A percentile compares a stretch with the other conserved stretches of the same genome.
Conservation (phyloP, 108 stramenopile species). For the Cylindrotheca closterium region DNA sequence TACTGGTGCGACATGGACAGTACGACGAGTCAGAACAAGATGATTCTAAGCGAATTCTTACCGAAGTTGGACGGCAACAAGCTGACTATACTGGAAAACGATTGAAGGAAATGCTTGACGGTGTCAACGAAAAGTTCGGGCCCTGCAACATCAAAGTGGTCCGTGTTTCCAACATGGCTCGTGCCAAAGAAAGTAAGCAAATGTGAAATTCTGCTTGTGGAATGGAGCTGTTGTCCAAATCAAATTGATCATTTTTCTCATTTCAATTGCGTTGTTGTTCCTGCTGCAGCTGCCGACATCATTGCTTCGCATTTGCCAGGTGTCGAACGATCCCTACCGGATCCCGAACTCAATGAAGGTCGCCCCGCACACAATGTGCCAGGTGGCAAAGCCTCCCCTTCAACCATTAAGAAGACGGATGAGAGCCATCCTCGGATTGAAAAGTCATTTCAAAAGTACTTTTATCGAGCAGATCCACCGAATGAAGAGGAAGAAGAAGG, state of each 20-base stretch:
- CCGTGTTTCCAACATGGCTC: constrained; percentile 75
- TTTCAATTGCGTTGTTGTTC: no score
- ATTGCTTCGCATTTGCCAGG: constrained; percentile 64
- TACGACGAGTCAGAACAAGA: constrained; percentile 82
- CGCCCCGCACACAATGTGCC: constrained; percentile 79
- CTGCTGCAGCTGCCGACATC: constrained; percentile 58
- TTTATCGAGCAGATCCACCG: constrained; percentile 67
- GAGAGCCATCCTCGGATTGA: constrained; percentile 83
- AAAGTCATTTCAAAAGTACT: constrained; percentile 81
- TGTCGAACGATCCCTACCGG: constrained; percentile 57
- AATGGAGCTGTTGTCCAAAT: no score
- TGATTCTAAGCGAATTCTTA: constrained; percentile 79
- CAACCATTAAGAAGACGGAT: constrained; percentile 59
- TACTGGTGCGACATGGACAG: constrained; percentile 89
- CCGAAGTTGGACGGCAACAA: constrained; percentile 83
- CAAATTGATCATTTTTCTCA: no score
- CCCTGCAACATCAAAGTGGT: constrained; percentile 74
- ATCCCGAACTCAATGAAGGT: constrained; percentile 86
- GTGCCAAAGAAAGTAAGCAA: constrained; percentile 72
- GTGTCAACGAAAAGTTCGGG: constrained; percentile 60
- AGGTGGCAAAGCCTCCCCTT: constrained; percentile 53
- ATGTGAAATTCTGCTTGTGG: not conserved
- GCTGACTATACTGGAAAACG: constrained; percentile 81
- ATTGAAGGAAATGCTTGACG: constrained; percentile 59
- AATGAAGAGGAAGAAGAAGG: constrained; percentile 20